Conservation (phyloP, 2,329 filamentous ascomycete species). For the Aspergillus ibericus region DNA sequence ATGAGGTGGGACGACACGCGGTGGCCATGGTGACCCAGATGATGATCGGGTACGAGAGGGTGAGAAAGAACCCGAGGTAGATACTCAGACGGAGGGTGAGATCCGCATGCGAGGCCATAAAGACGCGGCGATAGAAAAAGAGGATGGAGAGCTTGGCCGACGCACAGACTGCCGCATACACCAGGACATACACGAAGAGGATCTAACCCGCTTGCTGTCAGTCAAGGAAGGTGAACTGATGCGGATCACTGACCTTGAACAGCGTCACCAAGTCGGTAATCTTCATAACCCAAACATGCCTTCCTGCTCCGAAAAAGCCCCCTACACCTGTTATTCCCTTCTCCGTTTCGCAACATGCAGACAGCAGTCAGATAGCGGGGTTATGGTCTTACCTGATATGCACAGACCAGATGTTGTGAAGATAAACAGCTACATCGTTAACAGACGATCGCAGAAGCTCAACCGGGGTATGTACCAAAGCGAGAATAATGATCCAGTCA, state of each 20-base stretch:
- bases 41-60: slow-evolving; percentile 14
- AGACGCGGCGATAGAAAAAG: slow-evolving; percentile 26
- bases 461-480: slow-evolving; percentile 8
- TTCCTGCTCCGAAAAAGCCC: slow-evolving; percentile 7
- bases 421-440: neutral
- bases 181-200: slow-evolving; percentile 14
- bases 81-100: slow-evolving; percentile 7
- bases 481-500: slow-evolving; percentile 15
- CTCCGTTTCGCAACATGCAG: no score
- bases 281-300: slow-evolving; percentile 14
- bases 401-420: slow-evolving; percentile 8
- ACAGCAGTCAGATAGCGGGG: no score
- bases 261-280: slow-evolving; percentile 3
- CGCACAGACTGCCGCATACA: slow-evolving; percentile 16
- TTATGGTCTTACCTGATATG: slow-evolving; percentile 3
- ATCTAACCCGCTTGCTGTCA: neutral
- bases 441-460: no score
- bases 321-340: neutral
- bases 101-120: slow-evolving; percentile 12
- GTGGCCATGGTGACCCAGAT: slow-evolving; percentile 14
- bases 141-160: slow-evolving; percentile 22
- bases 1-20: slow-evolving; percentile 11
- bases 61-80: slow-evolving; percentile 11
- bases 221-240: neutral
- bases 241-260: slow-evolving; percentile 11